Evolutionary conservation across 2,329 filamentous ascomycete genomes (phyloP), one percentile per base, ranked within the genome.

Genomic region (Calonectria leucothoes): DNA sequence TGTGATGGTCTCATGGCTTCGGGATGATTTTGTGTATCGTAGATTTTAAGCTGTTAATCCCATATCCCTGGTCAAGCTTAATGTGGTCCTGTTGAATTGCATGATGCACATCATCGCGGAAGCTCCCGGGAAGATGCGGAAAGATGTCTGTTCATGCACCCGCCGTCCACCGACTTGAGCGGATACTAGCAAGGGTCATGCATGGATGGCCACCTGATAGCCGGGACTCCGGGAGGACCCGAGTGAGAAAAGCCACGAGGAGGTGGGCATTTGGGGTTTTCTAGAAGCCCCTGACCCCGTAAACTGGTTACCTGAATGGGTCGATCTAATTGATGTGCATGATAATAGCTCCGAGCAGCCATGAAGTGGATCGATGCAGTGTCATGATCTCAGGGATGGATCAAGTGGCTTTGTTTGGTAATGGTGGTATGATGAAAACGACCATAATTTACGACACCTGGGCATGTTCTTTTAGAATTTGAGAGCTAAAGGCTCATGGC

Each of bases 131-230:
- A 66, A 69, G 61, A 27, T 52, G 61, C 64, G 55, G 27, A 70
- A 45, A 57, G 66, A 69, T 71, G 29, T 68, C 29, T 52, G 70
- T 74, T 70, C 66, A 71, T 67, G 69, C 72, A 77, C 59, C 35
- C 57, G n/a, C 33, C 27, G 65, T 23, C 66, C 65, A 55, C 27
- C 57, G 66, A 67, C 35, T 64, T 49, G 48, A 48, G 42, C 23
- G 61, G 66, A 71, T 73, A 71, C 68, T 39, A 49, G 55, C 75
- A 74, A 66, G 74, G 66, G 74, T 74, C 6, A 72, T 35, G 65
- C 69, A 67, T 71, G 65, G 29, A 45, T 49, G 15, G 59, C 23
- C 65, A 49, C 39, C 63, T 42, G 35, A 35, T 69, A 73, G 35
- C 55, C 69, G 55, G 76, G 42, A 45, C 70, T 35, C 55, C 69